Conservation (phyloP, 2,329 filamentous ascomycete species). For the Xylaria sp. region DNA sequence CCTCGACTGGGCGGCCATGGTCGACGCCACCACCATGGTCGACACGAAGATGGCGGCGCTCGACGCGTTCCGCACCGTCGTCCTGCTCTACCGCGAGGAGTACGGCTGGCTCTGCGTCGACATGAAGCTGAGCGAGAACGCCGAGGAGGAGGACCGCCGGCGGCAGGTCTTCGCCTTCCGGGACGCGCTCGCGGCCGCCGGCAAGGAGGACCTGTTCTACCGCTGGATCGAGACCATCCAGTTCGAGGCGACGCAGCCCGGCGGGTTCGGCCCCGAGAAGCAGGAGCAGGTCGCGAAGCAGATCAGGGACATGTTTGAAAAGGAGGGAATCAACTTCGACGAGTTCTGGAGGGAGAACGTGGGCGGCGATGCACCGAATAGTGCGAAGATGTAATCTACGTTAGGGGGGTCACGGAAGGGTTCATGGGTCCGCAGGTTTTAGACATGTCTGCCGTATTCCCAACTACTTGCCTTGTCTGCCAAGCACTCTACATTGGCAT, state of each 20-base stretch:
- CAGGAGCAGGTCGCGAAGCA: conserved; percentile 73
- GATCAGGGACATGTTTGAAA: conserved; percentile 74
- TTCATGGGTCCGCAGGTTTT: neutral
- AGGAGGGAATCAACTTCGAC: conserved; percentile 80
- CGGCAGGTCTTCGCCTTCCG: conserved; percentile 81
- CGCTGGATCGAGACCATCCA: conserved; percentile 92
- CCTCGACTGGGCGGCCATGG: conserved; percentile 82
- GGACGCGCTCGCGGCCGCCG: conserved; percentile 72
- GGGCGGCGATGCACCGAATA: conserved; percentile 40
- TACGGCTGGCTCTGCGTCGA: conserved; percentile 75
- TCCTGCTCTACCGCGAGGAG: conserved; percentile 69
- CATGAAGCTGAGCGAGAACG: conserved; percentile 46
- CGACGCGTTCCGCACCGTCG: conserved; percentile 70
- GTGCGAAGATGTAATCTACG: neutral
- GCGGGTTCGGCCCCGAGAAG: conserved; percentile 74
- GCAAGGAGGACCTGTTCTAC: conserved; percentile 88
- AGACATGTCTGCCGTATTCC: neutral
- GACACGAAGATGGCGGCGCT: conserved; percentile 62
- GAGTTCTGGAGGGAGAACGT: conserved; percentile 72
- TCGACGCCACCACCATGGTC: conserved; percentile 70
- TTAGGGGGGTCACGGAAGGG: neutral
- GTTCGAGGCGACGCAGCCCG: conserved; percentile 78
- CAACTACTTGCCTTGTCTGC: neutral
- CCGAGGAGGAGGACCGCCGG: conserved; percentile 64
- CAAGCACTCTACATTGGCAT: neutral